Evolutionary conservation across 2,329 filamentous ascomycete species (phyloP).

Genomic region (Fusarium protoensiforme): DNA sequence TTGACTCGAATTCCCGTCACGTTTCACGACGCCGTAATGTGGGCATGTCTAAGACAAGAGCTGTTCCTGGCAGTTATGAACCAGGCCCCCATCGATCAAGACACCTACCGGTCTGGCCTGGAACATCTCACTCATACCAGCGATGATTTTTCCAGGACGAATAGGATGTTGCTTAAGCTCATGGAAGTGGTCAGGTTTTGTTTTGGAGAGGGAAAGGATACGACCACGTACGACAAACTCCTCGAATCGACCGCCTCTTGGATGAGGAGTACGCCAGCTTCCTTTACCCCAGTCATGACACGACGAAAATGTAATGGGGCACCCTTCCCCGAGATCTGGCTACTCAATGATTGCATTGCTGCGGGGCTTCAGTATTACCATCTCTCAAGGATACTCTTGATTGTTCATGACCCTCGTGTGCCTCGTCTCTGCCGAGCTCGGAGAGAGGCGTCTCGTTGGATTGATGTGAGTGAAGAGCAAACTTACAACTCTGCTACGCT

Average conservation of each 20-base stretch:
- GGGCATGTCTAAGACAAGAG: conserved; percentile 33
- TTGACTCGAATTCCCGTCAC: neutral
- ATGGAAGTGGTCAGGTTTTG: conserved; percentile 41
- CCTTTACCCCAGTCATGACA: conserved; percentile 39
- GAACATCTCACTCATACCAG: conserved; percentile 4
- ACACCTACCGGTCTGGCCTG: neutral
- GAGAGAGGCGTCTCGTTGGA: conserved; percentile 17
- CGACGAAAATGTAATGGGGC: neutral
- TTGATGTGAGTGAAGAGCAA: conserved; percentile 15
- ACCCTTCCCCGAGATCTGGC: conserved; percentile 40
- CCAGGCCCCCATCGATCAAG: conserved; percentile 21
- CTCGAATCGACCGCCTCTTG: conserved; percentile 35
- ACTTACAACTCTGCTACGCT: neutral
- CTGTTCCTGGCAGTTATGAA: conserved; percentile 34
- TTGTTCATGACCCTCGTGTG: conserved; percentile 39
- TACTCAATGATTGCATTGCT: conserved; percentile 39
- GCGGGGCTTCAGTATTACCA: conserved; percentile 44
- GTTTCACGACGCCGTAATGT: neutral
- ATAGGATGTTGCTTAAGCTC: conserved; percentile 38
- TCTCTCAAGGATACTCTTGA: conserved; percentile 41
- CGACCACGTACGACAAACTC: conserved; percentile 30
- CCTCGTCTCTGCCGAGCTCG: conserved; percentile 36
- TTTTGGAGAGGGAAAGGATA: conserved; percentile 33
- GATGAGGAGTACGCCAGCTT: conserved; percentile 38
- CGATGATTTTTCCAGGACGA: conserved; percentile 35